Base-by-base conservation (phyloP, 352 stramenopile species). In the Globisporangium radiosum region DNA sequence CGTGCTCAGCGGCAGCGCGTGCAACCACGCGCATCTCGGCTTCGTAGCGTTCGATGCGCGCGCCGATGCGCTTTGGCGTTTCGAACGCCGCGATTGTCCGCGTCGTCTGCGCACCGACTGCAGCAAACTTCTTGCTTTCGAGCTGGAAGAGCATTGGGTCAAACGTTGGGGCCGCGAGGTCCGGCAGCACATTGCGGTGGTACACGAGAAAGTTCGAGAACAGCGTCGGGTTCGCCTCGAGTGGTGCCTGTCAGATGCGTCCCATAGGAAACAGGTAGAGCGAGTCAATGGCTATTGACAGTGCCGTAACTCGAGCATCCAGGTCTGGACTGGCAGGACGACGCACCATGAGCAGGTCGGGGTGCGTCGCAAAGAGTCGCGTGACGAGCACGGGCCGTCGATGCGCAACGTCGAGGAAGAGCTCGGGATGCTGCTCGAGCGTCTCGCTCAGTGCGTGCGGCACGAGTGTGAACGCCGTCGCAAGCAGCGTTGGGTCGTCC, bases 321-420 rank as follows among this genome's bases (percentile, higher is more conserved):
- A 33, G 25, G 25, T 33, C 25, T 43, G 9, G 13, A 17, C 36
- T 55, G 10, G 14, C 39, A 14, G 36, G 15, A 36, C 13, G 25
- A 52, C 62, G 14, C 62, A 89, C 79, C 54, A 90, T 68, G 37
- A 92, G 60, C 10, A 92, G 49, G 52, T 92, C 82, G 9, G 80
- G 82, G 51, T 86, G 73, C 17, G 81, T 84, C 6, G 73, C 62
- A 62, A 92, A 90, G 7, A 92, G 52, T 11, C 70, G 56, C 8
- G 73, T 72, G n/a, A 92, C 65, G 4, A 92, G 65, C 8, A 59
- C 65, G 1, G 82, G 82, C 42, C 84, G 86, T 4, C 80, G 71
- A 19, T 89, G 78, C 4, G 82, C 82, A 47, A 90, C 64, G 48
- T 90, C 78, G 0, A 88, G 62, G n/a, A 92, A 78, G 47, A 83